These are phyloP conservation scores for Gastrodia elata DNA, from an alignment of 106 monocot species.

Conservation along the genomic window DNA sequence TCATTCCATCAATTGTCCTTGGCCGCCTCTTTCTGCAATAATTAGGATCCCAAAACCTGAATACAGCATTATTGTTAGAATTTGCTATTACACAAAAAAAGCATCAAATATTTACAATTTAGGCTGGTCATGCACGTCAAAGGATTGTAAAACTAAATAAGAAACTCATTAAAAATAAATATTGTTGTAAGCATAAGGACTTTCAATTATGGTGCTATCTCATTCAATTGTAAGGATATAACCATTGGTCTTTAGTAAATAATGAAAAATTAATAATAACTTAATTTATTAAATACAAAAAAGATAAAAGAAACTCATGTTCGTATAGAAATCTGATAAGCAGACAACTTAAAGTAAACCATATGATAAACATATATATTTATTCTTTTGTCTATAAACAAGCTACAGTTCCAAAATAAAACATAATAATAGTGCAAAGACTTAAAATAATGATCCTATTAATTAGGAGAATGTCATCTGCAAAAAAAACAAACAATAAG, in stretches of 20 bases:
- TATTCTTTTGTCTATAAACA: too few species aligned
- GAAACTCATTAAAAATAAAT: background rate
- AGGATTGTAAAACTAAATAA: background rate
- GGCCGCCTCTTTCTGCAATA: constrained; percentile 62
- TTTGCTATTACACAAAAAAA: background rate
- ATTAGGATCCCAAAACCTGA: constrained; percentile 95
- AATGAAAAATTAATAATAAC: too few species aligned
- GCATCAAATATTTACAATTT: background rate
- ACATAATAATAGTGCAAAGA: too few species aligned
- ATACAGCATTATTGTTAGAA: background rate
- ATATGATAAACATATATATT: too few species aligned
- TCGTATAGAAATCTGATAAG: too few species aligned
- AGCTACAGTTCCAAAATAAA: too few species aligned
- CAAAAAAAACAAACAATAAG: too few species aligned
- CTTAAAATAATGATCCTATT: too few species aligned
- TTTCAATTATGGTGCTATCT: background rate
- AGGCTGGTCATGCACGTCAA: background rate
- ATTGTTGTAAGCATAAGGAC: background rate
- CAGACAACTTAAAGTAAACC: too few species aligned
- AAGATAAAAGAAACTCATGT: too few species aligned
- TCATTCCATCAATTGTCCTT: constrained; percentile 52
- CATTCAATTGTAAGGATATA: background rate
- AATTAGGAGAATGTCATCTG: too few species aligned
- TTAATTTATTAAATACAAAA: too few species aligned
- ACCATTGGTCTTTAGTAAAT: background rate